A percentile compares a stretch with the other conserved stretches of the same genome.
Evolutionary conservation across 2,329 filamentous ascomycete species (phyloP).

Genomic region (Aspergillus intermedius): DNA sequence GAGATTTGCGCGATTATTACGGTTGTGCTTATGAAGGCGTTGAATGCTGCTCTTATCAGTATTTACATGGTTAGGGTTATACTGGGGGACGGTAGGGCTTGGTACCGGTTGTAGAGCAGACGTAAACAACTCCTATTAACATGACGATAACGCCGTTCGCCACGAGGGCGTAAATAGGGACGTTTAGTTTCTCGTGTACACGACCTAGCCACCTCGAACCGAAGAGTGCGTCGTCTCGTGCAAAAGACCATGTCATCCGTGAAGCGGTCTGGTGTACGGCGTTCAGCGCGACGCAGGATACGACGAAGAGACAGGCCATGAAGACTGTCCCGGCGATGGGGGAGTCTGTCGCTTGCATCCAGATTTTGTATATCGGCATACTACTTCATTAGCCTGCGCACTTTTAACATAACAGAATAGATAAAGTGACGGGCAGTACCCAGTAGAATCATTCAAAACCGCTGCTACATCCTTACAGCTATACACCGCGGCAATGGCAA

Average conservation of each 20-base stretch:
- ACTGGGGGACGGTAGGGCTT: background rate
- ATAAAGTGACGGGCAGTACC: constrained; percentile 4
- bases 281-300: constrained; percentile 15
- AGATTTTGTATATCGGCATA: constrained; percentile 18
- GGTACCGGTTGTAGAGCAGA: constrained; percentile 15
- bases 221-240: constrained; percentile 26
- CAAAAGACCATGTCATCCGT: constrained; percentile 29
- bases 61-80: background rate
- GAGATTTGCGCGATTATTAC: constrained; percentile 19
- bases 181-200: constrained; percentile 8
- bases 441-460: constrained; percentile 11
- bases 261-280: constrained; percentile 23
- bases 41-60: constrained; percentile 12
- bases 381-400: constrained; percentile 2
- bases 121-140: constrained; percentile 16
- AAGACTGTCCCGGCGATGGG: constrained; percentile 15
- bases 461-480: constrained; percentile 9
- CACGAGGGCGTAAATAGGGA: constrained; percentile 12
- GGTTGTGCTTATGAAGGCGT: constrained; percentile 18
- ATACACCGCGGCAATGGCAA: constrained; percentile 16
- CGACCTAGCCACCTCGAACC: constrained; percentile 14
- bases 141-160: constrained; percentile 12
- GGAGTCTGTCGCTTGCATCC: constrained; percentile 17
- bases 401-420: background rate
- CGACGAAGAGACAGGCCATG: constrained; percentile 12